phyloP scores from a whole-genome alignment of 129 eudicot genomes.

The Oenanthe sinensis region DNA sequence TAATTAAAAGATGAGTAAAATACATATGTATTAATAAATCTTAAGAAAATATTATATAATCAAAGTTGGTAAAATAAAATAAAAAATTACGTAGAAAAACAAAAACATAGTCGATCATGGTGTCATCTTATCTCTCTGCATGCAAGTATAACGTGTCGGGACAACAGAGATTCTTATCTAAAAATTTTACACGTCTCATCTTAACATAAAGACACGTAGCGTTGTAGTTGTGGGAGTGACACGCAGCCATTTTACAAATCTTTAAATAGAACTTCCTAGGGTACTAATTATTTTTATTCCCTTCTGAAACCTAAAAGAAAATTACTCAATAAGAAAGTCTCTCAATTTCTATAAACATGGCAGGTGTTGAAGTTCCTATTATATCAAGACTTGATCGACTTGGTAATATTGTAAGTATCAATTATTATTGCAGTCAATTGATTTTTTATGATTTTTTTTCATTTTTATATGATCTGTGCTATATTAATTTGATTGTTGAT shows the following conservation, averaged over 20 bases:
- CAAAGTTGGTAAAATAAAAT: too few species aligned
- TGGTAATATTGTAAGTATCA: constrained; percentile 42
- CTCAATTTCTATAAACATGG: background rate
- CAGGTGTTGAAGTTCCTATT: constrained; percentile 50
- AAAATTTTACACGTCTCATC: background rate
- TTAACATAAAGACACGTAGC: background rate
- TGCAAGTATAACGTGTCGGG: background rate
- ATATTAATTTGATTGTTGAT: too few species aligned
- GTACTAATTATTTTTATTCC: background rate
- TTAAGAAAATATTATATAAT: too few species aligned
- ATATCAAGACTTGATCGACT: constrained; percentile 66
- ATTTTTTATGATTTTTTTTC: too few species aligned
- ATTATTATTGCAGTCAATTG: background rate
- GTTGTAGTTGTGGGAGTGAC: too few species aligned
- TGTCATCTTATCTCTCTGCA: background rate
- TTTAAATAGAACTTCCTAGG: background rate
- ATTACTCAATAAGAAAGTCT: background rate
- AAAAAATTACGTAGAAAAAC: too few species aligned
- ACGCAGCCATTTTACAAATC: background rate
- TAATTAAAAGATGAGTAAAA: too few species aligned
- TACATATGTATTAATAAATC: too few species aligned
- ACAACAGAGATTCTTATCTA: background rate
- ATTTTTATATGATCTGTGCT: too few species aligned
- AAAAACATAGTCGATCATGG: too few species aligned
- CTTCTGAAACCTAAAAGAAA: background rate